Evolutionary conservation across 768 basidiomycete species (phyloP), one percentile per base, ranked within the genome.

Genomic region (Gautieria morchelliformis): DNA sequence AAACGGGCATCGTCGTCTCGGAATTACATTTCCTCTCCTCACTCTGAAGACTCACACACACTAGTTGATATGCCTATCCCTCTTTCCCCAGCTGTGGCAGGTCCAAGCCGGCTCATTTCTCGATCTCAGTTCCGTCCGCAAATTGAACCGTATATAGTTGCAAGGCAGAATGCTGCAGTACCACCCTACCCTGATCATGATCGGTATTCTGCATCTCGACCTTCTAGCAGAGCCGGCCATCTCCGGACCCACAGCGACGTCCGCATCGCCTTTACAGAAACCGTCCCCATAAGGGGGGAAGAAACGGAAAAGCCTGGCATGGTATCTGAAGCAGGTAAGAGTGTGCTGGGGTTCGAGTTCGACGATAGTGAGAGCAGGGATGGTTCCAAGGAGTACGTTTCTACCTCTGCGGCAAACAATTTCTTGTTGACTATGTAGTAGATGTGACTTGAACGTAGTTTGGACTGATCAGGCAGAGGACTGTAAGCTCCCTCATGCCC

Each of bases 21-120:
- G 60, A 49, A 63, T 63, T n/a, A 60, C 52, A 53, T 59, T 63
- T 59, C 59, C 7, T 61, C 53, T 57, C 32, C 45, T 45, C 40
- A 14, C 9, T 42, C 42, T 17, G 50, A 61, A 42, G 67, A 63
- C 62, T 47, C 47, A 37, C 27, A 22, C 44, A 46, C 53, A 22
- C 9, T 40, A 30, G 27, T 40, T 47, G 48, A 40, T 60, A 41
- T 11, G 15, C 52, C 46, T 58, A 35, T 30, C 45, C 20, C 40
- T 46, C n/a, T 37, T 51, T 15, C 53, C 30, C 2, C 52, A 59
- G 59, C 40, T 42, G 49, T 19, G 51, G 35, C 54, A 50, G 24
- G 49, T 15, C 24, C 35, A 46, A 48, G 48, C 46, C 14, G 32
- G 51, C 30, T 30, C 24, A 14, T 22, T 11, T 45, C 37, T 1